Evolutionary conservation across 768 basidiomycete genomes (phyloP).

Genomic region (Mycena rebaudengoi): DNA sequence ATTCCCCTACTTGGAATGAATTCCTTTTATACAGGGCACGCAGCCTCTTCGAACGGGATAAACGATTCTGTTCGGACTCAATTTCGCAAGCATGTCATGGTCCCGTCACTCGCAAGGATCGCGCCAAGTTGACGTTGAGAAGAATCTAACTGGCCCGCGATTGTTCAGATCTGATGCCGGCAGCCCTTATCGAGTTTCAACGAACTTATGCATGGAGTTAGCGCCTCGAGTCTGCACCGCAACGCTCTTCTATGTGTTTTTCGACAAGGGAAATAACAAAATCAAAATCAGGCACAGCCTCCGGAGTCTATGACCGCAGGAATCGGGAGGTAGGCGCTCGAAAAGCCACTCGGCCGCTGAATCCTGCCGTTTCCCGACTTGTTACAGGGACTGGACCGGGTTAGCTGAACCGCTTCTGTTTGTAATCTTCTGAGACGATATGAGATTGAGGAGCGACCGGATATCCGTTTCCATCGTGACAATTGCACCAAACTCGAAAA

Average conservation of each 20-base stretch:
- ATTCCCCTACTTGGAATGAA: not conserved
- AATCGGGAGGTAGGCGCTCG: too few relatives aligned
- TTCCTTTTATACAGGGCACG: conserved; percentile 22
- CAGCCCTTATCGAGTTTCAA: conserved; percentile 19
- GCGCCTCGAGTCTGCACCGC: conserved; percentile 22
- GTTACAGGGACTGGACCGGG: not conserved
- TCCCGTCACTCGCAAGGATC: conserved; percentile 25
- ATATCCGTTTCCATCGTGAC: conserved; percentile 1
- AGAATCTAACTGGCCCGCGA: too few relatives aligned
- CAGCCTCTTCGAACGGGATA: conserved; percentile 26
- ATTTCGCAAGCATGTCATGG: conserved; percentile 24
- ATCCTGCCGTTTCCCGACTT: not conserved
- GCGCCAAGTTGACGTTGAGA: conserved; percentile 27
- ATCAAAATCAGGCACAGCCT: conserved; percentile 18
- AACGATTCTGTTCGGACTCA: conserved; percentile 20
- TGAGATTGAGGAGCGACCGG: too few relatives aligned
- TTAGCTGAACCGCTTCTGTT: too few relatives aligned
- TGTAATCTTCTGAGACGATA: too few relatives aligned
- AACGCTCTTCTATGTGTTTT: not conserved
- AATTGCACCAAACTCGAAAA: not conserved
- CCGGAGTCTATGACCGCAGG: not conserved
- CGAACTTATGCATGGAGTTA: conserved; percentile 22
- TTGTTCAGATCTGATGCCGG: conserved; percentile 21
- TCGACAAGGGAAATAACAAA: conserved; percentile 8
- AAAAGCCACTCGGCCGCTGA: not conserved